A percentile compares a stretch with the other conserved stretches of the same genome.
These are phyloP conservation scores for Alternaria sp. DNA, from an alignment of 2,329 filamentous ascomycete species.

Conservation along the genomic window DNA sequence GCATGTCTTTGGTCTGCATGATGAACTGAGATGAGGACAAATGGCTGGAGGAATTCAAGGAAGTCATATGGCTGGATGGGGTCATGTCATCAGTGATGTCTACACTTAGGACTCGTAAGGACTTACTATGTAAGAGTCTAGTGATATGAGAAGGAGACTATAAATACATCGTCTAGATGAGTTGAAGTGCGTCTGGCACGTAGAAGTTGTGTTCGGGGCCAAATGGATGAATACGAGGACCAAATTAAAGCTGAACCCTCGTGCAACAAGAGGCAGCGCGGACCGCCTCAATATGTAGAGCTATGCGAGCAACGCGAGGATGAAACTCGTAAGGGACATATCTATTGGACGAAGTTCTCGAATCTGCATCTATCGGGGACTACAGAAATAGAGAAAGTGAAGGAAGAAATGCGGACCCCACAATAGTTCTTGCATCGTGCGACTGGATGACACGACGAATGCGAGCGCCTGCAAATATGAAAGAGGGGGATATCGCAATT, in stretches of 20 bases:
- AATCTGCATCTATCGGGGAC: neutral
- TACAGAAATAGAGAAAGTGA: neutral
- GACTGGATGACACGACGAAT: neutral
- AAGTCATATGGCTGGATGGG: neutral
- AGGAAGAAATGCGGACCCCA: neutral
- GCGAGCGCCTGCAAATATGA: neutral
- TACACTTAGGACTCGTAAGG: neutral
- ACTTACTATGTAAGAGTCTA: neutral
- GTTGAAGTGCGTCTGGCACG: neutral
- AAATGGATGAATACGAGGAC: neutral
- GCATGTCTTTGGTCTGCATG: neutral
- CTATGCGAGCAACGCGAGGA: neutral
- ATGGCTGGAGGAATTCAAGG: neutral
- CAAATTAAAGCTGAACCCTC: neutral
- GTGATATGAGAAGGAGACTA: neutral
- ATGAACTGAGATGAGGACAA: neutral
- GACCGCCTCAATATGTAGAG: neutral
- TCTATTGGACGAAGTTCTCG: neutral
- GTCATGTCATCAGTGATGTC: neutral
- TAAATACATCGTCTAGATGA: neutral
- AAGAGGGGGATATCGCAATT: neutral
- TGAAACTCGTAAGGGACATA: neutral
- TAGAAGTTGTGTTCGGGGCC: neutral
- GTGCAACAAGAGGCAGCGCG: neutral
- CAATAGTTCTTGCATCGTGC: neutral